Conservation (phyloP, 805 yeast genomes). For the Lachancea fermentati region DNA sequence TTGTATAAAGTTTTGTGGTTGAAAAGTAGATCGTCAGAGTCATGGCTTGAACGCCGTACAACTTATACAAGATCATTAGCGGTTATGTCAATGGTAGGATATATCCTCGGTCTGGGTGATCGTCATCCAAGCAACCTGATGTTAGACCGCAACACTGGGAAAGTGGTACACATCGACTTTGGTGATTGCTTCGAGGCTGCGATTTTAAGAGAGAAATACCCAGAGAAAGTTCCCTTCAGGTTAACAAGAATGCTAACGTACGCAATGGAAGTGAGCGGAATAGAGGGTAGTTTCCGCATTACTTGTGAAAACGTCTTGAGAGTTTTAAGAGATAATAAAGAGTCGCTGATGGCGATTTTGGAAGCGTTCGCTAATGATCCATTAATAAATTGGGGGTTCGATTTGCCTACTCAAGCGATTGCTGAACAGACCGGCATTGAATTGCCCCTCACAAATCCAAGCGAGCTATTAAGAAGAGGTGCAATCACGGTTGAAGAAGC, state of each 20-base stretch:
- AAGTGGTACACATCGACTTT: slow-evolving; percentile 94
- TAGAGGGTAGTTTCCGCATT: slow-evolving; percentile 94
- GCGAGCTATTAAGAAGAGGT: slow-evolving; percentile 63
- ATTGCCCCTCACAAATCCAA: slow-evolving; percentile 62
- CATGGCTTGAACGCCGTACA: slow-evolving; percentile 96
- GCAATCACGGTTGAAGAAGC: slow-evolving; percentile 77
- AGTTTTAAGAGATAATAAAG: slow-evolving; percentile 87
- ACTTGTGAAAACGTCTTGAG: slow-evolving; percentile 98
- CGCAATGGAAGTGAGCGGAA: slow-evolving; percentile 99
- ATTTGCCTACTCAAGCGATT: slow-evolving; percentile 75
- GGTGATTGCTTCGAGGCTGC: slow-evolving; percentile 99
- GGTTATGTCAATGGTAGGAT: slow-evolving; percentile 98
- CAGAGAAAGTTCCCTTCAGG: slow-evolving; percentile 97
- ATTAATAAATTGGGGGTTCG: slow-evolving; percentile 97
- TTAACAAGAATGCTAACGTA: slow-evolving; percentile 93
- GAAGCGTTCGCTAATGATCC: slow-evolving; percentile 99
- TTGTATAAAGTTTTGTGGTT: slow-evolving; percentile 93
- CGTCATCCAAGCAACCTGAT: slow-evolving; percentile 95
- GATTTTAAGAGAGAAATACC: slow-evolving; percentile 89
- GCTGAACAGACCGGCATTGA: slow-evolving; percentile 68
- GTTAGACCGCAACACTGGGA: slow-evolving; percentile 92
- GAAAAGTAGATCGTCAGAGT: slow-evolving; percentile 91
- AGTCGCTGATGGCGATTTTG: slow-evolving; percentile 93
- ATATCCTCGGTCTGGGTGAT: slow-evolving; percentile 93
- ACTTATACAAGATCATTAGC: slow-evolving; percentile 94